Percentiles rank a stretch among this genome's conserved stretches.
Conservation (phyloP, 148 eudicot genomes). For the Rhododendron kiyosumense region DNA sequence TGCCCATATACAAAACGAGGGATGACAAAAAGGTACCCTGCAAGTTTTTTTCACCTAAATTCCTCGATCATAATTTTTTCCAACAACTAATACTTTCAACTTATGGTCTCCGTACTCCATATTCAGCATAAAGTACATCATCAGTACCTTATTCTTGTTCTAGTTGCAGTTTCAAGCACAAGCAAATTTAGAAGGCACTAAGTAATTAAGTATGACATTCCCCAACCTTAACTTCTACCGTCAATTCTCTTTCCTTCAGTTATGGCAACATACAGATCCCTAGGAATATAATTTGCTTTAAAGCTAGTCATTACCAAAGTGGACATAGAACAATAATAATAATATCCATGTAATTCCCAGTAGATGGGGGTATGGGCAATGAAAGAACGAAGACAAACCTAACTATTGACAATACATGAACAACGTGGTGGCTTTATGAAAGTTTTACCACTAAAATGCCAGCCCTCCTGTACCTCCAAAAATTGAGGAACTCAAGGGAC, state of each 20-base stretch:
- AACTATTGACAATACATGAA: neutral
- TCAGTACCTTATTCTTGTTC: neutral
- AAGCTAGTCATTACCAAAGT: neutral
- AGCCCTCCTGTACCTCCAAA: neutral
- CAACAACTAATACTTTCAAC: neutral
- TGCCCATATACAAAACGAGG: too few species aligned
- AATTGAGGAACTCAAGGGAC: neutral
- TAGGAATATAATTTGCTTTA: neutral
- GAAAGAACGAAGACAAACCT: neutral
- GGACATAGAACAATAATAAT: neutral
- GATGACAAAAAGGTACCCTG: too few species aligned
- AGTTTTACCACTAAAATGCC: neutral
- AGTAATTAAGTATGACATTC: neutral
- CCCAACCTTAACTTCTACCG: neutral
- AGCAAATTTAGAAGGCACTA: neutral
- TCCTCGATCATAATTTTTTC: neutral
- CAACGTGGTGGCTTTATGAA: neutral
- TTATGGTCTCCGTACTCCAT: neutral
- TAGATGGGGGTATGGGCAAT: neutral
- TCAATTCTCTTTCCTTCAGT: neutral
- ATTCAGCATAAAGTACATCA: neutral
- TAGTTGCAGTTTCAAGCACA: neutral
- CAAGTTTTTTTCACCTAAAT: too few species aligned
- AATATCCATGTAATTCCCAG: neutral
- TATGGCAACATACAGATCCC: neutral